Percentiles rank a stretch among this genome's conserved stretches.
Evolutionary conservation across 371 early-diverging fungal species (phyloP).

Genomic region (Fennellomyces sp.): DNA sequence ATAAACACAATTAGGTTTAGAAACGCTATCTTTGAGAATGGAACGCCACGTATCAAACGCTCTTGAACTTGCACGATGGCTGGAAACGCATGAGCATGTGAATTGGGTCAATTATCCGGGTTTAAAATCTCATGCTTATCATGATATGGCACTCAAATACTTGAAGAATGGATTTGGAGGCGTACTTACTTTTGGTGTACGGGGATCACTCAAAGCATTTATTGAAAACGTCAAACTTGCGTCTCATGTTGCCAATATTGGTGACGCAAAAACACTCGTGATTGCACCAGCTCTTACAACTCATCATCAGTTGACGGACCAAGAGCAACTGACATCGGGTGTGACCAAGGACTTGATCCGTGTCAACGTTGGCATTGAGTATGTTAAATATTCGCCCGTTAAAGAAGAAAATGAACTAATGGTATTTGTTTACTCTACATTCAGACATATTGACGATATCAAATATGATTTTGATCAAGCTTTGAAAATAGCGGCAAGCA

Average conservation of each 20-base stretch:
- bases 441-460: slow-evolving; percentile 85
- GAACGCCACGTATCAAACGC: slow-evolving; percentile 84
- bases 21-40: slow-evolving; percentile 86
- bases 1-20: no score
- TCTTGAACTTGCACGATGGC: slow-evolving; percentile 78
- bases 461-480: slow-evolving; percentile 75
- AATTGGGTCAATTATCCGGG: slow-evolving; percentile 86
- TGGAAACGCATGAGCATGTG: slow-evolving; percentile 73
- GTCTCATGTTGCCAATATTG: slow-evolving; percentile 91
- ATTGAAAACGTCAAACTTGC: slow-evolving; percentile 77
- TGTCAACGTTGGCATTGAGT: slow-evolving; percentile 86
- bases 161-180: slow-evolving; percentile 81
- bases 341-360: slow-evolving; percentile 84
- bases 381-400: no score
- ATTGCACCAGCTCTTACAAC: slow-evolving; percentile 87
- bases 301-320: slow-evolving; percentile 82
- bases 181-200: slow-evolving; percentile 84
- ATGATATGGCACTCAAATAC: slow-evolving; percentile 77
- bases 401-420: no score
- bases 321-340: slow-evolving; percentile 78
- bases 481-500: slow-evolving; percentile 34
- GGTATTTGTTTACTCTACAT: no score
- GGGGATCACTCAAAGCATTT: slow-evolving; percentile 62
- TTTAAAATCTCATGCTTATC: slow-evolving; percentile 70
- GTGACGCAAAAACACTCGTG: slow-evolving; percentile 86